A percentile compares a stretch with the other conserved stretches of the same genome.
Evolutionary conservation across 2,329 filamentous ascomycete genomes (phyloP).

Genomic region (Alternaria longipes): DNA sequence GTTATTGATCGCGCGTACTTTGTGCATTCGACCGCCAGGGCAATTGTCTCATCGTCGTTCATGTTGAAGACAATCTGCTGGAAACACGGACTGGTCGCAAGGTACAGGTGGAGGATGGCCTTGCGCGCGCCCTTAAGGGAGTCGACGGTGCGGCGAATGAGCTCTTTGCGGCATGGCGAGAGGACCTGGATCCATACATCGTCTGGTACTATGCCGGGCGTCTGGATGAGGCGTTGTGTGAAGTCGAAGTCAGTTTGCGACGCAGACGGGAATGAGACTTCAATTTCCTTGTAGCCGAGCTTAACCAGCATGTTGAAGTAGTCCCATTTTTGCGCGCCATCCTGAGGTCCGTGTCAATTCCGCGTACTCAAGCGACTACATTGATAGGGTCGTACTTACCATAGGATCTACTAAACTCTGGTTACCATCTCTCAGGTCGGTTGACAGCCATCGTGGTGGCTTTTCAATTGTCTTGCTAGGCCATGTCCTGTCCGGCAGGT

Average conservation of each 20-base stretch:
- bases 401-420: constrained; percentile 93
- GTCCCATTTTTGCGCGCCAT: constrained; percentile 90
- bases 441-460: constrained; percentile 89
- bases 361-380: not conserved
- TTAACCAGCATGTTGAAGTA: constrained; percentile 96
- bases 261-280: constrained; percentile 93
- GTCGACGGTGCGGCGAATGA: constrained; percentile 89
- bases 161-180: constrained; percentile 88
- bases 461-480: constrained; percentile 83
- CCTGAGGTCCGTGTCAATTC: constrained; percentile 60
- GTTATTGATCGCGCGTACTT: constrained; percentile 89
- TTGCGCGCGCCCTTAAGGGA: constrained; percentile 90
- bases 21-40: constrained; percentile 84
- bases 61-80: constrained; percentile 89
- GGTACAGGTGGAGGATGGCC: constrained; percentile 93
- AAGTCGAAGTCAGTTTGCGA: constrained; percentile 98
- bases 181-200: constrained; percentile 94
- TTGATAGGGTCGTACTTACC: constrained; percentile 61
- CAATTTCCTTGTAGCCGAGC: constrained; percentile 96
- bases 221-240: constrained; percentile 84
- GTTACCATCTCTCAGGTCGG: constrained; percentile 90
- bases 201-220: constrained; percentile 81
- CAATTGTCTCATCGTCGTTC: constrained; percentile 81
- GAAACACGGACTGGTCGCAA: constrained; percentile 96
- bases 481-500: constrained; percentile 81